Percentiles rank a stretch among this genome's conserved stretches.
Conservation (phyloP, 1,139 yeast species). For the Torulaspora pretoriensis region DNA sequence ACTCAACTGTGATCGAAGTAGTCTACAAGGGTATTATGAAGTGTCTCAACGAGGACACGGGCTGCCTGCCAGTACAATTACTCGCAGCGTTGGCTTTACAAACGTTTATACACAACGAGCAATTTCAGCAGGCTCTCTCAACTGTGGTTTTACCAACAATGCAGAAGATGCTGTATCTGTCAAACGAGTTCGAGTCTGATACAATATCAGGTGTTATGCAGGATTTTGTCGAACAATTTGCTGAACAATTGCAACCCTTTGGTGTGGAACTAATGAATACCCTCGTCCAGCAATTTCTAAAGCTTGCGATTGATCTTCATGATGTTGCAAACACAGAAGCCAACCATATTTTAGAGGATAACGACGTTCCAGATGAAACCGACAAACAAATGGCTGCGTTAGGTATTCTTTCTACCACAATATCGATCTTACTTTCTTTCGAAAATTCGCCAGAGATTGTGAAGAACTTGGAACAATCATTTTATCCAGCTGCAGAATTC, state of each 20-base stretch:
- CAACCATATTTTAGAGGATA: slow-evolving; percentile 45
- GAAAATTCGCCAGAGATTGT: slow-evolving; percentile 75
- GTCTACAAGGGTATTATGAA: slow-evolving; percentile 65
- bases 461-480: slow-evolving; percentile 62
- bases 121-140: slow-evolving; percentile 64
- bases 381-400: slow-evolving; percentile 87
- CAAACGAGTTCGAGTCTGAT: slow-evolving; percentile 83
- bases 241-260: slow-evolving; percentile 88
- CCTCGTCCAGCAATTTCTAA: slow-evolving; percentile 73
- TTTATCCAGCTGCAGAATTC: slow-evolving; percentile 66
- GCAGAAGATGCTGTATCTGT: slow-evolving; percentile 69
- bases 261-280: slow-evolving; percentile 83
- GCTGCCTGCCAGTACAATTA: slow-evolving; percentile 70
- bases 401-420: slow-evolving; percentile 81
- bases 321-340: slow-evolving; percentile 54
- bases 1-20: slow-evolving; percentile 46
- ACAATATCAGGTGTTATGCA: slow-evolving; percentile 89
- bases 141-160: slow-evolving; percentile 72
- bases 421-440: slow-evolving; percentile 79
- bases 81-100: slow-evolving; percentile 86
- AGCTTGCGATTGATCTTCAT: slow-evolving; percentile 63
- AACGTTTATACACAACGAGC: slow-evolving; percentile 61
- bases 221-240: slow-evolving; percentile 85
- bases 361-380: slow-evolving; percentile 45
- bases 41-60: slow-evolving; percentile 51